Conservation (phyloP, 345 rosid species). For the Angophora floribunda region DNA sequence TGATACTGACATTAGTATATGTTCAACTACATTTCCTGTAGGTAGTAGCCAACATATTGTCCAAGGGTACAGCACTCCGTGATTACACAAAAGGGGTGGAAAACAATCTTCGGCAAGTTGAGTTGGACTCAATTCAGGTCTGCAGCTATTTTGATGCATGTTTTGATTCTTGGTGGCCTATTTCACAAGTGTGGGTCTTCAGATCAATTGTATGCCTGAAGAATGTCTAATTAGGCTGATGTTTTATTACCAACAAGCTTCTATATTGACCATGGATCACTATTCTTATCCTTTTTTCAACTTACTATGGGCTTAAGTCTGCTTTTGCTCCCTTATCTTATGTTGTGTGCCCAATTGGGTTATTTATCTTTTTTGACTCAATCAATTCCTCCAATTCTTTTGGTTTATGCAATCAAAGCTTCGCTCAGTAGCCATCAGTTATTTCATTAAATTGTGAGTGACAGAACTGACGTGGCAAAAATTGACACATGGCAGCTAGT, state of each 20-base stretch:
- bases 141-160: background rate
- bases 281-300: background rate
- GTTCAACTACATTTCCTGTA: slow-evolving; percentile 6
- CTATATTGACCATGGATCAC: background rate
- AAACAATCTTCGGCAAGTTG: slow-evolving; percentile 85
- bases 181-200: background rate
- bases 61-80: slow-evolving; percentile 73
- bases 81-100: slow-evolving; percentile 93
- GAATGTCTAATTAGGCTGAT: background rate
- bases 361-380: background rate
- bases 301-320: background rate
- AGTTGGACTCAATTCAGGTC: slow-evolving; percentile 92
- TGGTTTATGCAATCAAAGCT: too few relatives aligned
- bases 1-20: background rate
- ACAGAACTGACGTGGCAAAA: too few relatives aligned
- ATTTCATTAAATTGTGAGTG: too few relatives aligned
- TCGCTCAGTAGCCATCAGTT: too few relatives aligned
- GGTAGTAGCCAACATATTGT: slow-evolving; percentile 88
- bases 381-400: too few relatives aligned
- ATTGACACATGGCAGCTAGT: too few relatives aligned
- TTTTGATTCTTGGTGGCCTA: background rate
- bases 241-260: background rate
- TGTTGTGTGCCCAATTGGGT: background rate
- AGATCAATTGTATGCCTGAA: background rate
- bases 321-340: background rate